Evolutionary conservation across 2,329 filamentous ascomycete genomes (phyloP), one percentile per base, ranked within the genome.

Genomic region (Triangularia setosa): DNA sequence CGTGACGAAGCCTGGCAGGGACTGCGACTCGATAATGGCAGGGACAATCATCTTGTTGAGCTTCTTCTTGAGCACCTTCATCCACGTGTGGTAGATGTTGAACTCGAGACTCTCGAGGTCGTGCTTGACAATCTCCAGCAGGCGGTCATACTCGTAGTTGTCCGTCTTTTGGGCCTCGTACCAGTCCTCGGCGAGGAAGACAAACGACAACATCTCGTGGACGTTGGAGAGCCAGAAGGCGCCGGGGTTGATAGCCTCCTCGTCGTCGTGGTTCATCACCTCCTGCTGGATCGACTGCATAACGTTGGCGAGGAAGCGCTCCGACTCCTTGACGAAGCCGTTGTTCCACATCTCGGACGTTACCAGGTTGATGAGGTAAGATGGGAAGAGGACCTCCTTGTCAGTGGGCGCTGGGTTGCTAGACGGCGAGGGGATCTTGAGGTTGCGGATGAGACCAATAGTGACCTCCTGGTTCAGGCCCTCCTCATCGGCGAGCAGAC

Each of bases 291-390:
- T 98, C 7, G 93, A 97, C 79, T 98, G 95, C 95, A 99, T 99
- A 69, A 99, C 95, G 73, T 98, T 99, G 74, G 95, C 95, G 68
- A 99, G 84, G 86, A 99, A 99, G 62, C 94, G 91, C 79, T 99
- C 95, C 3, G 95, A 98, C 79, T 99, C 95, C 82, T 99, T 99
- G 72, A 99, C 95, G 75, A 97, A 99, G 56, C 95, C 95, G 73
- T 99, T 99, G 82, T 99, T 99, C 95, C 95, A 99, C 95, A 99
- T 99, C 81, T 99, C 95, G 16, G 93, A 98, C 12, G 95, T 99
- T 68, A 99, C 95, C 66, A 99, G 84, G 78, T 99, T 99, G 83
- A 99, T 99, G 72, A 99, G 88, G 77, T 98, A 99, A 9, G 95
- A 94, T 33, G 95, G 95, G 89, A 99, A 99, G 60, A 99, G 84